Evolutionary conservation across 495 filamentous ascomycete genomes (phyloP), one percentile per base, ranked within the genome.

Genomic region (Chaetomidium leptoderma): DNA sequence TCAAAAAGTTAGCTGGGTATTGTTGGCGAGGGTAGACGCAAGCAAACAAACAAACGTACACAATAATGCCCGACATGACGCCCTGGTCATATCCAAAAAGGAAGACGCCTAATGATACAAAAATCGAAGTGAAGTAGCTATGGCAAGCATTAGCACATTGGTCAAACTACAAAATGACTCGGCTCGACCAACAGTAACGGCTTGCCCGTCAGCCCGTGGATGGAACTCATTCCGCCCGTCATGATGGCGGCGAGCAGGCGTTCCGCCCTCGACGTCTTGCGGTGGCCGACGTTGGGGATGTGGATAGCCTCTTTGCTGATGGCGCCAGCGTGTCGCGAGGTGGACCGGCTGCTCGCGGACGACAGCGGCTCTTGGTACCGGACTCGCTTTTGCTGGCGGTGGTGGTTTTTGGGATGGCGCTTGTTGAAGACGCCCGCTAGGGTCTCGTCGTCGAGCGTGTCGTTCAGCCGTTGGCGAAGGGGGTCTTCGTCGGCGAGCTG

Each of bases 31-130:
- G n/a, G n/a, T n/a, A n/a, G n/a, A n/a, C n/a, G n/a, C n/a, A n/a
- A n/a, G n/a, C n/a, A n/a, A n/a, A n/a, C n/a, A n/a, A n/a, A 13
- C n/a, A 16, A 14, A 79, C 89, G 63, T 79, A 96, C 91, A 89
- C 97, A 74, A 98, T 97, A 66, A 98, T 95, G 40, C 93, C 95
- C 58, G 95, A 97, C 93, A 97, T 97, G 45, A 98, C 93, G 58
- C 93, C 93, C 72, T 98, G 93, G 69, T 98, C 93, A 81, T 98
- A 98, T 53, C 93, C 95, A 71, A 98, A 98, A 26, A 98, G 78
- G 64, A 98, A 98, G 26, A 98, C 93, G 24, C 93, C 93, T 68
- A 98, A 80, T 48, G 95, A 97, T 62, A 98, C 93, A 74, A 98
- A 97, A 16, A 98, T 88, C 70, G 89, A 96, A 32, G 95, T 96